Base-by-base conservation (phyloP, 1,284 basidiomycete species). In the Tilletia caries region DNA sequence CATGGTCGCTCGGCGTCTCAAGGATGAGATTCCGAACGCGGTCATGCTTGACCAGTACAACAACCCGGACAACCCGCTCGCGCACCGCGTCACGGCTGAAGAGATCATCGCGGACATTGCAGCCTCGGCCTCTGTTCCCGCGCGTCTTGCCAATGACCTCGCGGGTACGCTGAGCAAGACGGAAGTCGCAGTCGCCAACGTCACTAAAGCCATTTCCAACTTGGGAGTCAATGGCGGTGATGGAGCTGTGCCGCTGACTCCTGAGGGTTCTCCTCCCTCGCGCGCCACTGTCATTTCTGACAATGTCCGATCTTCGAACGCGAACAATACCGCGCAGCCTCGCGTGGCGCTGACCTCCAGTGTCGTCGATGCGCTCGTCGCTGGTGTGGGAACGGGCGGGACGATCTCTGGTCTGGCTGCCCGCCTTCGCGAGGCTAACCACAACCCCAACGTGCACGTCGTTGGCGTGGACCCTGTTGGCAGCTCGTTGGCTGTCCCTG, bases 391-490 rank as follows among this genome's bases (percentile, higher is more conserved):
- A 8, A 98, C 95, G 0, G 95, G 95, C 34, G 95, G 95, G 10
- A 97, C 95, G 0, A 86, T 98, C 72, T 92, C 91, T 23, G 95
- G 95, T 3, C 84, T 95, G 33, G 91, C 92, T 5, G 87, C 89
- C 41, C 92, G 91, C 1, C 86, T 97, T 79, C 91, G 29, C 78
- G 79, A 41, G 8, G 13, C 66, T 2, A 76, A 79, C 67, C 78
- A 79, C 75, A 79, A 79, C 67, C 78, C 78, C 2, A 32, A 70
- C 65, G 70, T 74, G 69, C 73, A 67, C 62, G 87, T 96, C 20
- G 88, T 98, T n/a, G 95, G 89, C 3, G 87, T 94, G 33, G 95
- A 98, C 85, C 95, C 95, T 34, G 91, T 94, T 76, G 95, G 95
- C 23, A 95, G 93, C 74, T 88, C 95, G 70, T 89, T 98, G 46